Evolutionary conservation across 1,139 yeast genomes (phyloP), one percentile per base, ranked within the genome.

Genomic region (Scheffersomyces segobiensis): DNA sequence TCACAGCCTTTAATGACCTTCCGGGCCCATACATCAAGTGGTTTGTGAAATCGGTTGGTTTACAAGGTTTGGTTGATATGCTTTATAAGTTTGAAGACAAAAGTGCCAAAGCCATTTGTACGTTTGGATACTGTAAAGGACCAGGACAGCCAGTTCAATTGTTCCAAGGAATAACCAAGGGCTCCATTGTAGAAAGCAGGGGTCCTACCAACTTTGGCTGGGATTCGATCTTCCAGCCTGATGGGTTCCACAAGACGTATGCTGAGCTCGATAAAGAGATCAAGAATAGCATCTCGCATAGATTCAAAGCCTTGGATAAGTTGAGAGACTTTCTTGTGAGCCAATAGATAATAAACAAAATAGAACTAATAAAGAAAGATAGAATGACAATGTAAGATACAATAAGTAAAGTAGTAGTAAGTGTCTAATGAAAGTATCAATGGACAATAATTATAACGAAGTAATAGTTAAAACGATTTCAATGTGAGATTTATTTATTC

Each of bases 21-120:
- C 99, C 99, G 1, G 99, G 99, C 8, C 98, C 99, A 1, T 81
- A 84, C 65, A 84, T 87, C 72, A 93, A 93, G 74, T 93, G 98
- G 98, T 93, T 93, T 75, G 83, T 91, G 54, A 77, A 87, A 60
- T 76, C 85, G 18, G 72, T 93, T 62, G 97, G 97, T 0, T 80
- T 89, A 55, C 83, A 82, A 21, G 95, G 93, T 3, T 77, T 93
- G 59, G 91, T 88, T 57, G 86, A 89, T 65, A 82, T 95, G 88
- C 79, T 96, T 52, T 84, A 77, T 62, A 91, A 90, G 55, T 95
- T 90, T 70, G 93, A 88, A 57, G 91, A 92, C 72, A 93, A 93
- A 70, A 76, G 87, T 7, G 99, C 98, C 4, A 83, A 86, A 60
- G 98, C 99, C 1, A 85, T 93, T 57, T 92, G 98, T 66, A 93